Base-by-base conservation (phyloP, 2,329 filamentous ascomycete species). In the Colletotrichum neosansevieriae region DNA sequence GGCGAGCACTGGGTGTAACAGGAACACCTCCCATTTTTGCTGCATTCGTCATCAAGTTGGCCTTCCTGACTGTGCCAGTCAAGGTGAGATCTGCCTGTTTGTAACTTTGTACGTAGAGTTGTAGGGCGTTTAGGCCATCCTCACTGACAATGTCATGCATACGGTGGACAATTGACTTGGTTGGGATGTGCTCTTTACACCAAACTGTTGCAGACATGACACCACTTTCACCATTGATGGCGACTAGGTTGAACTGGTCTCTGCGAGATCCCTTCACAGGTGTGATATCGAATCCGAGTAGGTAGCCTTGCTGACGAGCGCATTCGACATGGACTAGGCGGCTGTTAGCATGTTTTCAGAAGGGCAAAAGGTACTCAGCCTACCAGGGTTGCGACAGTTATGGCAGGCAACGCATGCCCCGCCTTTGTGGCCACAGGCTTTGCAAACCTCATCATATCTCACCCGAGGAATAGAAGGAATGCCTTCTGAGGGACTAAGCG, bases 31-130 rank as follows among this genome's bases (percentile, higher is more conserved):
- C 78, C 74, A 79, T 80, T 76, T 91, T 93, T 12, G 87, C 86
- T 32, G 88, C 88, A 58, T 88, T 85, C 64, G 88, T 89, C 75
- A 91, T 87, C 47, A 96, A 86, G 67, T 93, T 96, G 21, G 96
- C 95, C 79, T 97, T 98, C 62, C 96, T 91, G 21, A 96, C 93
- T 17, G 95, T 98, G 32, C 96, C 96, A 2, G 94, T 98, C 73
- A 98, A 82, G 3, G 92, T 89, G 45, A 95, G 86, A 76, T 99
- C 96, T 9, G 96, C 95, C 80, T 98, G 95, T 79, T 99, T 99
- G 83, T 94, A 98, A 66, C 91, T 94, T 72, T 91, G 91, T 50
- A 92, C 93, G 77, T 92, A 99, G 29, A 97, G 85, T 77, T 98
- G 94, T 57, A 99, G 82, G 10, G 93, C 94, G 73, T 91, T 97